phyloP scores from a whole-genome alignment of 2,329 filamentous ascomycete species.

The Emergomyces pasteurianus region DNA sequence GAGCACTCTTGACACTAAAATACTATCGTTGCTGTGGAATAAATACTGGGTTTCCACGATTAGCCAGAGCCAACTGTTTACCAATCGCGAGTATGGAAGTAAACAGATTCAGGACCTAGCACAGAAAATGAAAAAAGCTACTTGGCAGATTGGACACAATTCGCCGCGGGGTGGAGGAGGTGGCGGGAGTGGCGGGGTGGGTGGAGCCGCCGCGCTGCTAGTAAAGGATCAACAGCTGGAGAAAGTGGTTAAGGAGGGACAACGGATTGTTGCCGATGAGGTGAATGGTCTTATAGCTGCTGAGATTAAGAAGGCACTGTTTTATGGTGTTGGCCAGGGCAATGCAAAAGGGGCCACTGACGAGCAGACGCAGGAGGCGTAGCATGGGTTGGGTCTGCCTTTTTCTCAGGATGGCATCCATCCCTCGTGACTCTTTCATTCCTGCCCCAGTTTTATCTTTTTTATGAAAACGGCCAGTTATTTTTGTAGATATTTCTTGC shows the following conservation, averaged over 20 bases:
- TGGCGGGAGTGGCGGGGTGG: constrained; percentile 11
- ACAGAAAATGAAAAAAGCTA: constrained; percentile 63
- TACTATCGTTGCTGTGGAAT: constrained; percentile 88
- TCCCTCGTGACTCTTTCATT: neutral
- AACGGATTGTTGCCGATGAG: constrained; percentile 47
- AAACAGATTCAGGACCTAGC: constrained; percentile 86
- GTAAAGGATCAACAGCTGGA: constrained; percentile 37
- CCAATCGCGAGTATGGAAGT: constrained; percentile 84
- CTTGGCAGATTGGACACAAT: constrained; percentile 27
- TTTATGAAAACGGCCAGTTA: neutral
- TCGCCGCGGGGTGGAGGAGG: constrained; percentile 8
- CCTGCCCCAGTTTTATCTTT: no score
- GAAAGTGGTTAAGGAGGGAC: constrained; percentile 44
- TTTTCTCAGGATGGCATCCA: neutral
- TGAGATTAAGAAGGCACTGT: constrained; percentile 42
- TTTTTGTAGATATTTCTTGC: neutral
- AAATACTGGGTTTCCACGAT: constrained; percentile 86
- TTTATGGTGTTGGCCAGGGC: constrained; percentile 19
- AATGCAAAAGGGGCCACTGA: neutral
- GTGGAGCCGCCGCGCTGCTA: constrained; percentile 18
- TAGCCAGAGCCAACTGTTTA: constrained; percentile 77
- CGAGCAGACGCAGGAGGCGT: constrained; percentile 8
- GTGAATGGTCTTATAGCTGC: constrained; percentile 34
- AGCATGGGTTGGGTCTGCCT: constrained; percentile 6
- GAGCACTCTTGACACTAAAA: constrained; percentile 72